These are phyloP conservation scores for Platanus orientalis DNA, from an alignment of 164 flowering plant genomes.

Conservation along the genomic window DNA sequence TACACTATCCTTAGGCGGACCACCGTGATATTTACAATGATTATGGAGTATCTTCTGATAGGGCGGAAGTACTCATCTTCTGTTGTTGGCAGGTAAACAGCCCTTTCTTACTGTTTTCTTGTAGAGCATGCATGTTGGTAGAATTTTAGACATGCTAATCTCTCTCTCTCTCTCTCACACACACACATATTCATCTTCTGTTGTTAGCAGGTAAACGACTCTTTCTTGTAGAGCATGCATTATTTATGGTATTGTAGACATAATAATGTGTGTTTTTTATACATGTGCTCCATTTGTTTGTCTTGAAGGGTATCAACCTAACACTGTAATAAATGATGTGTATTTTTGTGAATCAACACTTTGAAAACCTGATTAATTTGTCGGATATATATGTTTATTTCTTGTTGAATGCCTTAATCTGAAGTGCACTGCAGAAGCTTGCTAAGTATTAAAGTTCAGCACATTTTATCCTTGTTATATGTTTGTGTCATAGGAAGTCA, in stretches of 20 bases:
- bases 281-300: no score
- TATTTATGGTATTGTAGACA: neutral
- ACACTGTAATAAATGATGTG: neutral
- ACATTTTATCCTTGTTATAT: neutral
- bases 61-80: slow-evolving; percentile 43
- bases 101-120: slow-evolving; percentile 1
- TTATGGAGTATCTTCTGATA: slow-evolving; percentile 39
- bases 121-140: slow-evolving; percentile 1
- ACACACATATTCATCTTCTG: slow-evolving; percentile 34
- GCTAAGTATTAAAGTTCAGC: neutral
- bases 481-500: neutral
- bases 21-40: slow-evolving; percentile 55
- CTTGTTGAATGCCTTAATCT: neutral
- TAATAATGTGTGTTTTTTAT: neutral
- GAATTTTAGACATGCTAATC: neutral
- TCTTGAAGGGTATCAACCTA: no score
- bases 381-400: neutral
- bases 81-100: slow-evolving; percentile 57
- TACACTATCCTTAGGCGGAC: slow-evolving; percentile 54
- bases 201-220: slow-evolving; percentile 53
- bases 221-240: neutral
- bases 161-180: neutral
- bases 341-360: neutral
- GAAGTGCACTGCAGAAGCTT: slow-evolving; percentile 1
- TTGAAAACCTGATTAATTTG: neutral